Evolutionary conservation across 2,329 filamentous ascomycete species (phyloP), one percentile per base, ranked within the genome.

Genomic region (Xylariaceae sp.): DNA sequence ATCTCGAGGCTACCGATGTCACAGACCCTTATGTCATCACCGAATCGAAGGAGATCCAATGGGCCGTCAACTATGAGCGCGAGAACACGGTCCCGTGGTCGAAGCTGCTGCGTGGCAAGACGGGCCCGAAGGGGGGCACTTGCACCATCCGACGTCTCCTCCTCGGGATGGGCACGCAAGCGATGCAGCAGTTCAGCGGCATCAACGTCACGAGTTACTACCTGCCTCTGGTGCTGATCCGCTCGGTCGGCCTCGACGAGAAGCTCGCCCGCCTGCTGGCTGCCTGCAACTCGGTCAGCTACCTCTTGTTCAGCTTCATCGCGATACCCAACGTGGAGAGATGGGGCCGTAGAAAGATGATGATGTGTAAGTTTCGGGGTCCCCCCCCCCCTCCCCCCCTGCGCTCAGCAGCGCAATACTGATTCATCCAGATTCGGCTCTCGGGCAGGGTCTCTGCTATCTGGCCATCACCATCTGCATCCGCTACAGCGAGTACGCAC

Each of bases 291-390:
- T 52, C 50, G 1, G 45, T 54, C 22, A 47, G 42, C 29, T 59
- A 57, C 36, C 37, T 58, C 5, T 30, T 57, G 1, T 53, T 51
- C 37, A 49, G 43, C 18, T 33, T 49, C 16, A 47, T 50, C 11
- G 46, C 40, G 3, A 49, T 56, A 6, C 46, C 47, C 4, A 44
- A 50, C 22, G 47, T 56, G 8, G 54, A 58, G 30, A 49, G 45
- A 31, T 68, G 63, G 59, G 73, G 72, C 17, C 63, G 72, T 3
- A 58, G 72, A 3, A 72, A 71, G 43, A 62, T 77, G 58, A 70
- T 77, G 63, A 67, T 76, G 55, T 72, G 68, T 46, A 36, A 41
- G 44, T 33, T 7, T 14, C 6, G 22, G 24, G 12, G 12, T 23
- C 21, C 24, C n/a, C 12, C 24, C 6, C 12, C 6, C 6, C n/a